Percentiles rank a stretch among this genome's conserved stretches.
Evolutionary conservation across 768 basidiomycete species (phyloP).

Genomic region (Bullera alba): DNA sequence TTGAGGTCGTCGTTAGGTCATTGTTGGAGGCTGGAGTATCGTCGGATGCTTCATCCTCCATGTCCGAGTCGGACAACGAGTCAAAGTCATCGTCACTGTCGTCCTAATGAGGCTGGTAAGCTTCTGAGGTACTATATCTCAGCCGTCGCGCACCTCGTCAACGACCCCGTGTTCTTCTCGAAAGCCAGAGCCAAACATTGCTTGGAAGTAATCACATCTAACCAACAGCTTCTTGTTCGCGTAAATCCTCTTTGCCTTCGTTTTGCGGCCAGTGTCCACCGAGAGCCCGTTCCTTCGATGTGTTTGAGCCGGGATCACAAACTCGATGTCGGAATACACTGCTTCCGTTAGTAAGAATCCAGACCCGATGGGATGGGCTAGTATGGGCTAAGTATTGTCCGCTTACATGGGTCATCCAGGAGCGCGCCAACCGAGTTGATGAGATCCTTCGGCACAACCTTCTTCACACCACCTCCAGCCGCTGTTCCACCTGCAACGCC

Average conservation of each 20-base stretch:
- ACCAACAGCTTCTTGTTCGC: slow-evolving; percentile 63
- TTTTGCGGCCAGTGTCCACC: neutral
- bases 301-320: slow-evolving; percentile 58
- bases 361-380: neutral
- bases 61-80: slow-evolving; percentile 36
- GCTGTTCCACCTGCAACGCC: slow-evolving; percentile 41
- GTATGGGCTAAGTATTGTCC: neutral
- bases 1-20: slow-evolving; percentile 18
- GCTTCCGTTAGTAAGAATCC: neutral
- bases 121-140: neutral
- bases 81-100: slow-evolving; percentile 29
- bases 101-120: slow-evolving; percentile 6
- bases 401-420: slow-evolving; percentile 57
- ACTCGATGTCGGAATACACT: slow-evolving; percentile 76
- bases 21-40: slow-evolving; percentile 2
- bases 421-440: slow-evolving; percentile 66
- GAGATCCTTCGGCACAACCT: slow-evolving; percentile 59
- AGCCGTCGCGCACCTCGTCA: slow-evolving; percentile 20
- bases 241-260: slow-evolving; percentile 51
- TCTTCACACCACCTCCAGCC: slow-evolving; percentile 28
- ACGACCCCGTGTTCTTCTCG: slow-evolving; percentile 26
- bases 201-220: slow-evolving; percentile 70
- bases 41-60: slow-evolving; percentile 33
- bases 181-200: slow-evolving; percentile 49
- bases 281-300: slow-evolving; percentile 44